Percentiles rank a stretch among this genome's conserved stretches.
Evolutionary conservation across 306 rosid species (phyloP).

Genomic region (Medicago lupulina): DNA sequence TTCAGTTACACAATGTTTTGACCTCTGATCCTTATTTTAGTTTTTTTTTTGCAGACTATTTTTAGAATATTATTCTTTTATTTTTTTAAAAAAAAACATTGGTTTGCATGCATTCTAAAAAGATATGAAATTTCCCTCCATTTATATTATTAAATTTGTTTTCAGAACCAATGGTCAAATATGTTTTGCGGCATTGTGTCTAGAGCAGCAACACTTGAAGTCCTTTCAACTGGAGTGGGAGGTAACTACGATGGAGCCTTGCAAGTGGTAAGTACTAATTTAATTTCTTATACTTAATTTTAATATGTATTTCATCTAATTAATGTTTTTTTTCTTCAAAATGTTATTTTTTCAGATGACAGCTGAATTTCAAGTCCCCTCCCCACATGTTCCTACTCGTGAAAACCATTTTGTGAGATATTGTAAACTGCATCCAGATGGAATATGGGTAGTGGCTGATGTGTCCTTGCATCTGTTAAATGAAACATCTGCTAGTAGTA

Average conservation of each 20-base stretch:
- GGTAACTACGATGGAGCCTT: slow-evolving; percentile 92
- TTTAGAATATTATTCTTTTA: too few relatives aligned
- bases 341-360: slow-evolving; percentile 40
- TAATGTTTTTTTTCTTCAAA: neutral
- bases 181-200: slow-evolving; percentile 83
- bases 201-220: slow-evolving; percentile 83
- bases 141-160: neutral
- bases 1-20: too few relatives aligned
- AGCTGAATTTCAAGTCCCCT: slow-evolving; percentile 87
- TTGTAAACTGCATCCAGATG: slow-evolving; percentile 81
- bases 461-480: slow-evolving; percentile 74
- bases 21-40: too few relatives aligned
- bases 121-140: too few relatives aligned
- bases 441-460: slow-evolving; percentile 89
- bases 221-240: slow-evolving; percentile 93
- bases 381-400: slow-evolving; percentile 83
- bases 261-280: slow-evolving; percentile 67
- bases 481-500: neutral
- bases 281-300: neutral
- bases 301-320: neutral
- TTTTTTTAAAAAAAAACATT: too few relatives aligned
- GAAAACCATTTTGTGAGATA: slow-evolving; percentile 86
- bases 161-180: slow-evolving; percentile 83
- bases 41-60: too few relatives aligned
- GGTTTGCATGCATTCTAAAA: too few relatives aligned